Percentiles rank a stretch among this genome's conserved stretches.
Conservation (phyloP, 2,329 filamentous ascomycete species). For the Zelopaecilomyces penicillatus region DNA sequence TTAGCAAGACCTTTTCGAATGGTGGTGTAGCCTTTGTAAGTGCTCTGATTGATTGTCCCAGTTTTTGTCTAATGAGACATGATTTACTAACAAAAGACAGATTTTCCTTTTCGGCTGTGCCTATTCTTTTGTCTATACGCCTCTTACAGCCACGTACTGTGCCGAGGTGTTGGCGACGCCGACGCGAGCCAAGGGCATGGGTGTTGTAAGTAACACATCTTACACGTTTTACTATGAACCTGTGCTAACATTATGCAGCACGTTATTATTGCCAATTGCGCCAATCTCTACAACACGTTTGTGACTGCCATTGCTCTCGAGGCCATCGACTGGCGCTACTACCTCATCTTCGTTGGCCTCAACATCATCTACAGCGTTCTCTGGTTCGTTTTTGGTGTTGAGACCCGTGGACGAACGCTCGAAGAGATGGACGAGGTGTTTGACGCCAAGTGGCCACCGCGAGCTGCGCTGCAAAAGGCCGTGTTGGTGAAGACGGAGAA, state of each 20-base stretch:
- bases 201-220: conserved; percentile 15
- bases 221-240: not conserved
- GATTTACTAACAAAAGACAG: conserved; percentile 13
- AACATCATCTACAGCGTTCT: conserved; percentile 19
- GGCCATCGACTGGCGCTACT: conserved; percentile 22
- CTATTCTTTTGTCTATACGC: conserved; percentile 44
- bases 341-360: conserved; percentile 24
- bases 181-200: conserved; percentile 27
- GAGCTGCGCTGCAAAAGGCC: conserved; percentile 27
- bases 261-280: conserved; percentile 21
- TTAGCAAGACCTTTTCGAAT: conserved; percentile 28
- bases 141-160: conserved; percentile 30
- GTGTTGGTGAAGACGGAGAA: conserved; percentile 17
- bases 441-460: conserved; percentile 26
- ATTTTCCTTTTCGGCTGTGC: conserved; percentile 46
- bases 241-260: conserved; percentile 7
- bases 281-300: conserved; percentile 24
- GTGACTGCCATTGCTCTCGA: conserved; percentile 23
- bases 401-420: conserved; percentile 26
- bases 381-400: conserved; percentile 23
- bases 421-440: conserved; percentile 38
- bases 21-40: conserved; percentile 38
- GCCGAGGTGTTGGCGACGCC: conserved; percentile 24
- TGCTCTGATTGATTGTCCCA: not conserved
- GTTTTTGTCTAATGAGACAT: not conserved